phyloP scores from a whole-genome alignment of 2,329 filamentous ascomycete genomes.

The Colletotrichum viniferum region DNA sequence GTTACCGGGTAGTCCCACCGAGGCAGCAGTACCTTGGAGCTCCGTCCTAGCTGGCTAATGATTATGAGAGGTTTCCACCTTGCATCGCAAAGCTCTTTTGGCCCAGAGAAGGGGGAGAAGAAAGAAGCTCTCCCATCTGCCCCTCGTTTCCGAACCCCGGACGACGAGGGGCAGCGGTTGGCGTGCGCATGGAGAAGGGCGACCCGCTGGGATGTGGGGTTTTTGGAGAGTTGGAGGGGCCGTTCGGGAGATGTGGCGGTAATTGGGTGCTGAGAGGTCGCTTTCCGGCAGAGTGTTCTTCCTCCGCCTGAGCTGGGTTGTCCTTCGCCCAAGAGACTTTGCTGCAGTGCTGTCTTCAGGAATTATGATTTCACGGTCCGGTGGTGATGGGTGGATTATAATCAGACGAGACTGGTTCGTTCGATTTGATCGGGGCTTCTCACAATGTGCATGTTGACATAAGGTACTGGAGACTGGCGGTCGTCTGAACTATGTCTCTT shows the following conservation, averaged over 20 bases:
- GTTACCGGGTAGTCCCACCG: not conserved
- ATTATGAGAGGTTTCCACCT: not conserved
- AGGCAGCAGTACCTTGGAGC: not conserved
- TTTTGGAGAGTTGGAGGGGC: not conserved
- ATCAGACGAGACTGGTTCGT: not conserved
- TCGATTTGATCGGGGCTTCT: not conserved
- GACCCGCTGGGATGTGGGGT: not conserved
- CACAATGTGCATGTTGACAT: not conserved
- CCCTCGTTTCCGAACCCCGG: constrained; percentile 19
- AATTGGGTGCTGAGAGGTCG: constrained; percentile 2
- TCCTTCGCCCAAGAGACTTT: not conserved
- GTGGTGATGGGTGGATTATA: not conserved
- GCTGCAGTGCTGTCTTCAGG: not conserved
- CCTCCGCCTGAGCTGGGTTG: not conserved
- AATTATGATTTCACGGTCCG: constrained; percentile 9
- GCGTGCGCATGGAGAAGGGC: not conserved
- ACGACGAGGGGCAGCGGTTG: constrained; percentile 17
- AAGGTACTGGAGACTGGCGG: not conserved
- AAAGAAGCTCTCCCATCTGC: not conserved
- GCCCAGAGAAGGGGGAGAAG: not conserved
- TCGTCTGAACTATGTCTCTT: not conserved
- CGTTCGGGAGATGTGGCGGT: constrained; percentile 17
- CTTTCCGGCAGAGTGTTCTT: constrained; percentile 18
- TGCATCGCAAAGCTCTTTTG: not conserved
- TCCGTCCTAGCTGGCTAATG: not conserved